phyloP scores from a whole-genome alignment of 2,329 filamentous ascomycete species.

The Clarireedia monteithiana region DNA sequence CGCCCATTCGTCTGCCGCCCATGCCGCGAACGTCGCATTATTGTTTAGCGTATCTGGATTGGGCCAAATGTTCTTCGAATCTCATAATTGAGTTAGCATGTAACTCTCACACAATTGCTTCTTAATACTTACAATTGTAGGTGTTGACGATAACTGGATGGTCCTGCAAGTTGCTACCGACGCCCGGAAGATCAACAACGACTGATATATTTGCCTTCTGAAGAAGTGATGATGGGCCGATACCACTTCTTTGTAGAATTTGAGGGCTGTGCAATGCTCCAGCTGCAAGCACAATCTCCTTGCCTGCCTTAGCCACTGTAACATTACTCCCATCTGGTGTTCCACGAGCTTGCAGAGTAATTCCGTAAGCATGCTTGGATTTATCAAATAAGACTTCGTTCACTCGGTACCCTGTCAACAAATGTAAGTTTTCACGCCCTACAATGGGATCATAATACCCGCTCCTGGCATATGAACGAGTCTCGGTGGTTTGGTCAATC shows the following conservation, averaged over 20 bases:
- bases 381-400: conserved; percentile 35
- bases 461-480: conserved; percentile 33
- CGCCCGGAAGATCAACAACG: conserved; percentile 33
- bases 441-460: conserved; percentile 28
- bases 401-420: conserved; percentile 47
- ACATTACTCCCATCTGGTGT: neutral
- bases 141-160: conserved; percentile 10
- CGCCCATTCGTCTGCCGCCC: neutral
- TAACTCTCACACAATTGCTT: neutral
- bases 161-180: conserved; percentile 33
- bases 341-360: conserved; percentile 2
- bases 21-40: neutral
- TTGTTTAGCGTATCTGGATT: neutral
- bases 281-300: conserved; percentile 32
- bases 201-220: conserved; percentile 27
- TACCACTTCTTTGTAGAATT: conserved; percentile 20
- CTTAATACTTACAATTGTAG: neutral
- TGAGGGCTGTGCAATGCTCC: conserved; percentile 24
- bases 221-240: conserved; percentile 28
- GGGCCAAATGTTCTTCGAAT: neutral
- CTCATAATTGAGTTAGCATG: neutral
- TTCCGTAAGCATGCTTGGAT: neutral
- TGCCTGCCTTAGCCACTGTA: conserved; percentile 21
- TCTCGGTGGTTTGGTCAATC: conserved; percentile 8
- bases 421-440: conserved; percentile 40